Evolutionary conservation across 306 rosid species (phyloP).

Genomic region (Rosa chinensis): DNA sequence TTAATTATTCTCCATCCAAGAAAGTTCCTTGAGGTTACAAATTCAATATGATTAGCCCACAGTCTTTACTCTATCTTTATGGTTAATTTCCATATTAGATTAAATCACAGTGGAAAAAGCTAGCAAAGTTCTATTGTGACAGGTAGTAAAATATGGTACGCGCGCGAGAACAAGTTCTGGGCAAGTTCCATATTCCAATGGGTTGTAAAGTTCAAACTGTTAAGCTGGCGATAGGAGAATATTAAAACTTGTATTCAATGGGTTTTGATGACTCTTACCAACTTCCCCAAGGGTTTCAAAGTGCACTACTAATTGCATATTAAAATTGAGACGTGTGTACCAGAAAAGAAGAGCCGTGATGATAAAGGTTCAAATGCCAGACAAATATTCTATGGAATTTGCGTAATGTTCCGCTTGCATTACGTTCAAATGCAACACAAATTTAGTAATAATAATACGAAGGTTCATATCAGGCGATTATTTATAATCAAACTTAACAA

Average conservation of each 20-base stretch:
- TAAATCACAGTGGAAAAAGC: conserved; percentile 20
- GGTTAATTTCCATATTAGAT: conserved; percentile 17
- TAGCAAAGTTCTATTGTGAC: conserved; percentile 19
- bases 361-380: not conserved
- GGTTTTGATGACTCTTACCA: conserved; percentile 5
- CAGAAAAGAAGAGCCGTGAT: not conserved
- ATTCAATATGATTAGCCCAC: conserved; percentile 35
- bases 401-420: not conserved
- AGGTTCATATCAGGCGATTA: not conserved
- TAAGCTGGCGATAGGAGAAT: conserved; percentile 27
- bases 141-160: conserved; percentile 9
- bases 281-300: conserved; percentile 14
- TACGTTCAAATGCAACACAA: not conserved
- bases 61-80: not conserved
- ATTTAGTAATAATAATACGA: not conserved
- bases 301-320: not conserved
- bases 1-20: conserved; percentile 1
- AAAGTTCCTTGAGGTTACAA: conserved; percentile 18
- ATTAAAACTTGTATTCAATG: not conserved
- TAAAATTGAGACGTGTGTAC: not conserved
- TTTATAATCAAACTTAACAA: too few species aligned
- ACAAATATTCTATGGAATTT: not conserved
- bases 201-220: conserved; percentile 55
- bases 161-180: conserved; percentile 30
- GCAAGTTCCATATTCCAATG: conserved; percentile 32